Percentiles rank a stretch among this genome's conserved stretches.
phyloP scores from a whole-genome alignment of 805 yeast genomes.

The Citeromyces nyonsensis region DNA sequence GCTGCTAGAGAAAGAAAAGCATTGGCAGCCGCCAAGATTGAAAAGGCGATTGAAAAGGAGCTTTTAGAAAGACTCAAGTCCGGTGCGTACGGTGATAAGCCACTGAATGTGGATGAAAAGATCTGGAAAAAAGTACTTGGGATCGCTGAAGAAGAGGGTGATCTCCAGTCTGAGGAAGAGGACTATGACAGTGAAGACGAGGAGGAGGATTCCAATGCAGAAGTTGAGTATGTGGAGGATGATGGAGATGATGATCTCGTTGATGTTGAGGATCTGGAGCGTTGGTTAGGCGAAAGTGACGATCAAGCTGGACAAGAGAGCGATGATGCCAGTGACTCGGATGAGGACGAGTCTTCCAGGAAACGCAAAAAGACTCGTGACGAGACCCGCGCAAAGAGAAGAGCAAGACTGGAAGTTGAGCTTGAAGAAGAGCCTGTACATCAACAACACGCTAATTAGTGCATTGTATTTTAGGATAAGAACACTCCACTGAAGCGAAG shows the following conservation, averaged over 20 bases:
- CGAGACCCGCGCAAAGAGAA: constrained; percentile 30
- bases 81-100: constrained; percentile 98
- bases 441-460: constrained; percentile 1
- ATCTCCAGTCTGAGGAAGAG: constrained; percentile 46
- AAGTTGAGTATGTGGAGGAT: constrained; percentile 80
- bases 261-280: constrained; percentile 85
- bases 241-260: constrained; percentile 83
- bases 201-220: constrained; percentile 43
- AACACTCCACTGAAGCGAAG: no score
- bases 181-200: no score
- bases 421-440: constrained; percentile 55
- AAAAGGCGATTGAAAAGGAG: constrained; percentile 92
- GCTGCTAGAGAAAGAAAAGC: constrained; percentile 93
- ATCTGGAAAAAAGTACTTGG: constrained; percentile 92
- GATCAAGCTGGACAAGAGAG: constrained; percentile 17
- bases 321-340: constrained; percentile 20
- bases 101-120: constrained; percentile 89
- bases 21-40: constrained; percentile 89
- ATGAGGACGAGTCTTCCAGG: constrained; percentile 16
- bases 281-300: constrained; percentile 49
- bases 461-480: no score
- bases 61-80: constrained; percentile 86
- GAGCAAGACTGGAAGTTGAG: constrained; percentile 70
- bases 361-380: constrained; percentile 18
- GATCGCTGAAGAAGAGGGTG: constrained; percentile 34